A percentile compares a stretch with the other conserved stretches of the same genome.
phyloP scores from a whole-genome alignment of 1,139 yeast genomes.

The Yamadazyma sp. region DNA sequence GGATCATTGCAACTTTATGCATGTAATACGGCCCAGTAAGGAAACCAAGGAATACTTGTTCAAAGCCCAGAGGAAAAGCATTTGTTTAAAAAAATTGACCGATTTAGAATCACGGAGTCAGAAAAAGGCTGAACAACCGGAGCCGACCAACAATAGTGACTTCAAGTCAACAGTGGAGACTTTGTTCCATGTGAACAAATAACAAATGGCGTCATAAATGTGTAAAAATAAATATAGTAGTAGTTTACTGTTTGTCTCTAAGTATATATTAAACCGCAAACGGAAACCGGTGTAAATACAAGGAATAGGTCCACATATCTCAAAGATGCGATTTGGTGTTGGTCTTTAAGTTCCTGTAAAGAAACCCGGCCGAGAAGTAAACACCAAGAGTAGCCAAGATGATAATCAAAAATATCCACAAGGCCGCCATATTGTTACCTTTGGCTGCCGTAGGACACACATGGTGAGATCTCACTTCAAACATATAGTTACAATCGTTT shows the following conservation, averaged over 20 bases:
- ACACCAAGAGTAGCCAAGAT: slow-evolving; percentile 54
- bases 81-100: slow-evolving; percentile 10
- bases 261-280: background rate
- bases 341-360: slow-evolving; percentile 33
- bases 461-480: slow-evolving; percentile 81
- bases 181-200: slow-evolving; percentile 9
- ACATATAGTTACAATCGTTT: slow-evolving; percentile 78
- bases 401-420: slow-evolving; percentile 60
- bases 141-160: slow-evolving; percentile 3
- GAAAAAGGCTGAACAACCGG: background rate
- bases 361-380: slow-evolving; percentile 54
- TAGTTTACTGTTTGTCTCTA: background rate
- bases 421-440: slow-evolving; percentile 54
- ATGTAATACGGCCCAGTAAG: slow-evolving; percentile 59
- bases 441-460: slow-evolving; percentile 82
- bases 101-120: slow-evolving; percentile 3
- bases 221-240: background rate
- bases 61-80: slow-evolving; percentile 37
- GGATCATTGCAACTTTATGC: slow-evolving; percentile 85
- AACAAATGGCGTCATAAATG: no score
- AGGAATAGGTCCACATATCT: background rate
- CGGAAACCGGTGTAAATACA: no score
- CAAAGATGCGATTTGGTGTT: background rate
- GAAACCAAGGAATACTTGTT: slow-evolving; percentile 40
- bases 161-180: slow-evolving; percentile 16